Conservation (phyloP, 768 basidiomycete species). For the Tricholoma sp. region DNA sequence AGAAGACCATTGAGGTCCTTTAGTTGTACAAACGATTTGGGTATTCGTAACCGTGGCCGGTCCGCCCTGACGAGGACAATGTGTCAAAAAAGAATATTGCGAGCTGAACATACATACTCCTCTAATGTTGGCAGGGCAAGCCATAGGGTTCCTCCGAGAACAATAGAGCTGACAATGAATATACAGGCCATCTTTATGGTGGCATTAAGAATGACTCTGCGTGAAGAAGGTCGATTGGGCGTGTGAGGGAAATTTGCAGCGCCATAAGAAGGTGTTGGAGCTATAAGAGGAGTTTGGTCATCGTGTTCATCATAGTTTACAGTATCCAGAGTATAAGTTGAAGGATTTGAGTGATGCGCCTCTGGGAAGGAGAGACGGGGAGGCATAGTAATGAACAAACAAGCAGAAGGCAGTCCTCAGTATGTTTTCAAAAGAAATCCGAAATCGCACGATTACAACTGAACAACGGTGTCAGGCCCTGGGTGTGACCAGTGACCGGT, state of each 20-base stretch:
- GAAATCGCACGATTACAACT: conserved; percentile 1
- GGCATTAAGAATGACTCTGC: conserved; percentile 69
- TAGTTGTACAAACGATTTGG: conserved; percentile 83
- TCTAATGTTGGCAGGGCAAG: conserved; percentile 76
- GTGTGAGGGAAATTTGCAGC: conserved; percentile 36
- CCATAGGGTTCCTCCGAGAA: conserved; percentile 78
- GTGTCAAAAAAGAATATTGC: neutral
- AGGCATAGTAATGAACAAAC: conserved; percentile 15
- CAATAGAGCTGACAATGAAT: conserved; percentile 61
- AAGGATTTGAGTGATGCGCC: conserved; percentile 21
- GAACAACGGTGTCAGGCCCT: too few relatives aligned
- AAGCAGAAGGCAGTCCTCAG: neutral
- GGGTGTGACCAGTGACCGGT: too few relatives aligned
- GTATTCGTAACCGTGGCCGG: conserved; percentile 70
- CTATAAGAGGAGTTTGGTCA: conserved; percentile 37
- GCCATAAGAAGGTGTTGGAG: conserved; percentile 48
- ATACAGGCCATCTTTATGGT: conserved; percentile 80
- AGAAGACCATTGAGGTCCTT: conserved; percentile 80
- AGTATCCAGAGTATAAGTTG: conserved; percentile 62
- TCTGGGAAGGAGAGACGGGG: conserved; percentile 16
- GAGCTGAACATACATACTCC: conserved; percentile 45
- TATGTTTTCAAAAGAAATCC: neutral
- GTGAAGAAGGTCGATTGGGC: conserved; percentile 36
- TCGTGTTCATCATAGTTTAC: conserved; percentile 34
- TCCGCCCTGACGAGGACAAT: conserved; percentile 50